Conservation (phyloP, 1,284 basidiomycete species). For the Ceratobasidium sp. region DNA sequence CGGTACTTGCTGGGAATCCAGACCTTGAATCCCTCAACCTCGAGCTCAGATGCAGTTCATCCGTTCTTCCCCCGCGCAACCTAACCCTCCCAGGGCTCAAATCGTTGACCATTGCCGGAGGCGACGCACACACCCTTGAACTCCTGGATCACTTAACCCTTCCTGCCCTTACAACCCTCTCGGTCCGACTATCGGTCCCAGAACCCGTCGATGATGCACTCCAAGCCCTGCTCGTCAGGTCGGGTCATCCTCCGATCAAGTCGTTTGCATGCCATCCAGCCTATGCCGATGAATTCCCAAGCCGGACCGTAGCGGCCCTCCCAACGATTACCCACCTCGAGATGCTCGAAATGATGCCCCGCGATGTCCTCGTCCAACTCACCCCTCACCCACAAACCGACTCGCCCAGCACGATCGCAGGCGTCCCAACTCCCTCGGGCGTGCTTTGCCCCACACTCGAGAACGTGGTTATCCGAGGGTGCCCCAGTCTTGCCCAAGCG, state of each 20-base stretch:
- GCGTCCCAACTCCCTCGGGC: background rate
- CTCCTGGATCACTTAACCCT: conserved; percentile 66
- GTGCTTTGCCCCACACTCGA: conserved; percentile 34
- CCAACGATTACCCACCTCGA: conserved; percentile 36
- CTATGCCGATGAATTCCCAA: conserved; percentile 50
- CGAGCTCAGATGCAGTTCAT: conserved; percentile 63
- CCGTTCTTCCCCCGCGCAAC: conserved; percentile 64
- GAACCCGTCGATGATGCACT: conserved; percentile 69
- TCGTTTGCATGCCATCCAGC: conserved; percentile 60
- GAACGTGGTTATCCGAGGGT: conserved; percentile 28
- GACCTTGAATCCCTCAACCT: conserved; percentile 62
- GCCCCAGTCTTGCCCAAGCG: conserved; percentile 26
- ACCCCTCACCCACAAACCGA: conserved; percentile 25
- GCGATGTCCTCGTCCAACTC: conserved; percentile 32
- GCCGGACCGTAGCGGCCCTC: conserved; percentile 26
- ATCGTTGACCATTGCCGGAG: conserved; percentile 65
- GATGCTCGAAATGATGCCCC: conserved; percentile 38
- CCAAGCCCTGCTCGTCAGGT: conserved; percentile 62
- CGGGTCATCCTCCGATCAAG: conserved; percentile 60
- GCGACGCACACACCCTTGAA: conserved; percentile 61
- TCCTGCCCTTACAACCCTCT: conserved; percentile 61
- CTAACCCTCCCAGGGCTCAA: conserved; percentile 60
- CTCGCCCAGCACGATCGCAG: background rate
- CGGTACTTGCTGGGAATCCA: conserved; percentile 64
- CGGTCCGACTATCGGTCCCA: conserved; percentile 66